Conservation (phyloP, 306 rosid species). For the Prunus armeniaca region DNA sequence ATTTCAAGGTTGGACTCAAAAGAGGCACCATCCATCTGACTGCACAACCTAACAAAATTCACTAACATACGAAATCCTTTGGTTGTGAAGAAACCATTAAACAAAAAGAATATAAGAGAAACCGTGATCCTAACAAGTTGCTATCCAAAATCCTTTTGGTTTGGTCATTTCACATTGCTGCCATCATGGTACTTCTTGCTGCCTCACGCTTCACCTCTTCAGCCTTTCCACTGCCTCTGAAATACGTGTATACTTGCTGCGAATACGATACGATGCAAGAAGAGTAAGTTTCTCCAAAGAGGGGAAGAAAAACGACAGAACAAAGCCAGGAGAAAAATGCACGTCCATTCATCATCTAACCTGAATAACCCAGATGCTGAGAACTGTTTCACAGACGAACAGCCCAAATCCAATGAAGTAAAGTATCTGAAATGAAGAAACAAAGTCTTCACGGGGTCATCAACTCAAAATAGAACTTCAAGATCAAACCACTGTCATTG, state of each 20-base stretch:
- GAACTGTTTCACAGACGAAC: constrained; percentile 65
- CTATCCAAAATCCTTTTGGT: neutral
- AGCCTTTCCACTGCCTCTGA: constrained; percentile 95
- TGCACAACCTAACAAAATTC: constrained; percentile 5
- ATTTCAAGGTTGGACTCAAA: neutral
- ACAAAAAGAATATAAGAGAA: neutral
- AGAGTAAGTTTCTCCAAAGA: constrained; percentile 14
- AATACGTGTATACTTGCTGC: constrained; percentile 95
- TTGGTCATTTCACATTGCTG: constrained; percentile 51
- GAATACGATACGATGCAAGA: constrained; percentile 16
- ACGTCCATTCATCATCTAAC: constrained; percentile 32
- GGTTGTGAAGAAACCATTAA: neutral
- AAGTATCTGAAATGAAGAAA: constrained; percentile 53
- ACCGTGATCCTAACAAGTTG: neutral
- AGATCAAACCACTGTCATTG: constrained; percentile 12
- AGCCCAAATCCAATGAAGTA: constrained; percentile 80
- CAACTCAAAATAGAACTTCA: constrained; percentile 24
- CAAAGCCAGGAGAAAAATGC: constrained; percentile 1
- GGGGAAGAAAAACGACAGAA: neutral
- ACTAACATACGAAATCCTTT: neutral
- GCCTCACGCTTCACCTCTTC: constrained; percentile 68
- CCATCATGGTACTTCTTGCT: constrained; percentile 79
- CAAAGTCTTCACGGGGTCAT: neutral
- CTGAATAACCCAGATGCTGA: constrained; percentile 98
- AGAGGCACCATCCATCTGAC: constrained; percentile 1